Evolutionary conservation across 2,329 filamentous ascomycete species (phyloP).

Genomic region (Plectosphaerella plurivora): DNA sequence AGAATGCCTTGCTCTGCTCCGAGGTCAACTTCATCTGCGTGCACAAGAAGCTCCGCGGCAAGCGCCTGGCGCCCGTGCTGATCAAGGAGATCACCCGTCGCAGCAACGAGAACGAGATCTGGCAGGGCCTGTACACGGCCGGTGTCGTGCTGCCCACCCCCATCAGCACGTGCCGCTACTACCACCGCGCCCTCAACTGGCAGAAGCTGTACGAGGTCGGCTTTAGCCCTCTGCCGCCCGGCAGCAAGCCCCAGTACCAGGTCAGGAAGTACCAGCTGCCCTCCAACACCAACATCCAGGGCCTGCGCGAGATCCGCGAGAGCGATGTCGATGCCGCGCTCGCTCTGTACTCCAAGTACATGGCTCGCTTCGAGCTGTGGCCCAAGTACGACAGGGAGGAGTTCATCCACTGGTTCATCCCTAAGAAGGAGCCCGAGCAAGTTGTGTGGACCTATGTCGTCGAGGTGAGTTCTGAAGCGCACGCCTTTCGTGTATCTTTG

Average conservation of each 20-base stretch:
- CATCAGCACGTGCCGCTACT: slow-evolving; percentile 91
- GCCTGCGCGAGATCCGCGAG: slow-evolving; percentile 73
- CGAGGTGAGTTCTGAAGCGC: slow-evolving; percentile 45
- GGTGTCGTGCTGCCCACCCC: slow-evolving; percentile 88
- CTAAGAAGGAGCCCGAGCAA: slow-evolving; percentile 69
- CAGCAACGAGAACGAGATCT: slow-evolving; percentile 81
- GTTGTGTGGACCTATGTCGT: slow-evolving; percentile 94
- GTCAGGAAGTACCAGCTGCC: slow-evolving; percentile 82
- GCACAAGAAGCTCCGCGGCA: slow-evolving; percentile 94
- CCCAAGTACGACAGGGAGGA: slow-evolving; percentile 78
- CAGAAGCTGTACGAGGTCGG: slow-evolving; percentile 91
- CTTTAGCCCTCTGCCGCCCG: slow-evolving; percentile 81
- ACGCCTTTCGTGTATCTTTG: neutral
- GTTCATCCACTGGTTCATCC: slow-evolving; percentile 81
- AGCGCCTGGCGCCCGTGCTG: slow-evolving; percentile 86
- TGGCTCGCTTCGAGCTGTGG: slow-evolving; percentile 76
- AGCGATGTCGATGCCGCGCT: slow-evolving; percentile 75
- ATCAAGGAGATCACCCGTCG: slow-evolving; percentile 97
- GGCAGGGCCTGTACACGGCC: slow-evolving; percentile 94
- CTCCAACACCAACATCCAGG: slow-evolving; percentile 64
- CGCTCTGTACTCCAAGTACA: slow-evolving; percentile 70
- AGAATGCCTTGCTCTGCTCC: slow-evolving; percentile 69
- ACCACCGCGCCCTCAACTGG: slow-evolving; percentile 92
- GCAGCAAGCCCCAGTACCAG: slow-evolving; percentile 82
- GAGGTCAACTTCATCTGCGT: slow-evolving; percentile 99